Base-by-base conservation (phyloP, 208 protist species). In the Phytomonas sp. region DNA sequence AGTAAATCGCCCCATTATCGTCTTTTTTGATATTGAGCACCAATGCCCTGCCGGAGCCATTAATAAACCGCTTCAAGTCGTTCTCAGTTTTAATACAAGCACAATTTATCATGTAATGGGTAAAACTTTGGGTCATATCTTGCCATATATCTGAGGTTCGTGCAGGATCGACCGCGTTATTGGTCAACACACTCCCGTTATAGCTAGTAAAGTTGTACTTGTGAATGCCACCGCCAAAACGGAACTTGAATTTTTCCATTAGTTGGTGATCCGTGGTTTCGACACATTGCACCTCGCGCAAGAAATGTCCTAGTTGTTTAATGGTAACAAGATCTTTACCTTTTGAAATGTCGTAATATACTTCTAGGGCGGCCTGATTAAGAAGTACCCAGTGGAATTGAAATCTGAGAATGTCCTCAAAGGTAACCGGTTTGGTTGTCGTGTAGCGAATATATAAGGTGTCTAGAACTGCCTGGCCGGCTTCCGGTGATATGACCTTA, bases 71-170 rank as follows among this genome's bases (percentile, higher is more conserved):
- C 40, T 81, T 81, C 33, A 95, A 37, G 70, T 91, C 86, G 37
- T 82, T 75, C 66, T 90, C 82, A 29, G 62, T 80, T 65, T 91
- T 84, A 67, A 95, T 82, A 45, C 81, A 78, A 40, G 71, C 80
- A 33, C 79, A 87, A 31, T 77, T 78, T 5, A 95, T 76, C 42
- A 83, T 67, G 74, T 95, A 95, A 69, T 84, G 86, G 26, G 90
- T 91, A 67, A 95, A 85, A 32, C 82, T 77, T 75, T 93, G 90
- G 66, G 90, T 95, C 90, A 95, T 95, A 75, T 95, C 90, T 66
- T 95, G 90, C 84, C 86, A 93, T 63, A 93, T 88, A 62, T 88
- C 79, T 56, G 86, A 89, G 34, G 80, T 86, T 30, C 88, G 78
- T 32, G 82, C 73, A 49, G 87, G 90, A 69, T 95, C 87, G 29